Percentiles rank a stretch among this genome's conserved stretches.
These are phyloP conservation scores for Epichloe uncinata DNA, from an alignment of 2,329 filamentous ascomycete species.

Conservation along the genomic window DNA sequence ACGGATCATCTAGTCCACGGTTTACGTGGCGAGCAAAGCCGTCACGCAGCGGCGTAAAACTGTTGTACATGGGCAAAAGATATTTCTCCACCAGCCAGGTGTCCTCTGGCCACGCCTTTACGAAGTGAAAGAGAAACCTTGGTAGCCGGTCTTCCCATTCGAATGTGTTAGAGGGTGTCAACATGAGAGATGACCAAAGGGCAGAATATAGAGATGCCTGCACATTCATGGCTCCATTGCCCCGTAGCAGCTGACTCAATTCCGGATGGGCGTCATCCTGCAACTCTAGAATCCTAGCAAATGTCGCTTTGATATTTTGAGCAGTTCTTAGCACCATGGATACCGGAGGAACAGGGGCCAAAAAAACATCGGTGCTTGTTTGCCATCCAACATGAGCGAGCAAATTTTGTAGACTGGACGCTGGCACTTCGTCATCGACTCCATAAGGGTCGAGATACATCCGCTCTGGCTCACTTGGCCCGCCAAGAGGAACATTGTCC, in stretches of 20 bases:
- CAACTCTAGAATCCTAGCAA: constrained; percentile 16
- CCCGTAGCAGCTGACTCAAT: constrained; percentile 22
- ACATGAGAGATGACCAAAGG: constrained; percentile 55
- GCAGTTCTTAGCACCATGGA: constrained; percentile 59
- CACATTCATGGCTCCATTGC: constrained; percentile 28
- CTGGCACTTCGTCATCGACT: constrained; percentile 51
- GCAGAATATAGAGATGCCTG: constrained; percentile 55
- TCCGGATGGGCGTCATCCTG: constrained; percentile 15
- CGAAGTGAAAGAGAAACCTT: constrained; percentile 41
- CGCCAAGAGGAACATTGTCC: constrained; percentile 31
- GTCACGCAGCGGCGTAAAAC: constrained; percentile 20
- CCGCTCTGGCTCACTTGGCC: constrained; percentile 25
- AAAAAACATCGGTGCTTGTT: constrained; percentile 33
- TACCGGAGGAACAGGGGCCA: constrained; percentile 49
- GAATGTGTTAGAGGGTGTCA: constrained; percentile 32
- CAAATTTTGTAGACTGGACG: constrained; percentile 43
- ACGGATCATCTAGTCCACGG: constrained; percentile 16
- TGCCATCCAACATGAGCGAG: constrained; percentile 38
- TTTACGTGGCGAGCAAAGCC: constrained; percentile 15
- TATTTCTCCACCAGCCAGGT: constrained; percentile 56
- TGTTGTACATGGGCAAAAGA: constrained; percentile 45
- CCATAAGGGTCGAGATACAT: constrained; percentile 83
- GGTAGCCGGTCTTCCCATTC: constrained; percentile 50
- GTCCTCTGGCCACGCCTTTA: constrained; percentile 43
- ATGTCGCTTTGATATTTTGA: constrained; percentile 70